Evolutionary conservation across 169 alveolate genomes (phyloP), one percentile per base, ranked within the genome.

Genomic region (Cardiosporidium cionae): DNA sequence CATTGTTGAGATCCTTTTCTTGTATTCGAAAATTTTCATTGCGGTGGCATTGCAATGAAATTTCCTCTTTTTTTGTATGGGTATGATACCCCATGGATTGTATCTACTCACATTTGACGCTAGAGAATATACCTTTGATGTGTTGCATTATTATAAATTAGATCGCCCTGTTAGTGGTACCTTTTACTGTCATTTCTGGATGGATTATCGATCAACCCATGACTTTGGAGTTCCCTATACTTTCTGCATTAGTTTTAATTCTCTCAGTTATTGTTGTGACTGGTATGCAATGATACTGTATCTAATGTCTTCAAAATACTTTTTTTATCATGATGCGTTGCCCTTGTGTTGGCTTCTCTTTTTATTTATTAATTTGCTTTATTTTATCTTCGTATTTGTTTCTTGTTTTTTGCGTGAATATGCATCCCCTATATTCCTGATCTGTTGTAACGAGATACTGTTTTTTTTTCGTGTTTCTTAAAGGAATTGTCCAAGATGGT

Each of bases 401-500:
- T 16, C 67, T 7, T 27, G 22, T 70, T 28, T 54, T 52, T 27
- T 2, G 27, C 36, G 44, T 29, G 16, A 64, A 44, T 44, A 44
- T n/a, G 58, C 27, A 16, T 44, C 16, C 27, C 16, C 58, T 44
- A 44, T 44, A 44, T n/a, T n/a, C n/a, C n/a, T n/a, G n/a, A n/a
- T n/a, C n/a, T n/a, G n/a, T n/a, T n/a, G n/a, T n/a, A n/a, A n/a
- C n/a, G n/a, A n/a, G n/a, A n/a, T n/a, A n/a, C n/a, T n/a, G n/a
- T n/a, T n/a, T n/a, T n/a, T 44, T 44, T 76, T 53, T 65, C 34
- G 7, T 25, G 3, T 34, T 77, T 25, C 84, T 80, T 7, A 68
- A 76, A 85, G 93, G 90, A 7, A 81, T 88, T 65, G 92, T 90
- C 9, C 90, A 83, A 64, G 95, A 90, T 77, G 95, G 95, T 0